Evolutionary conservation across 139 green algal genomes (phyloP).

Genomic region (Closterium sp.): DNA sequence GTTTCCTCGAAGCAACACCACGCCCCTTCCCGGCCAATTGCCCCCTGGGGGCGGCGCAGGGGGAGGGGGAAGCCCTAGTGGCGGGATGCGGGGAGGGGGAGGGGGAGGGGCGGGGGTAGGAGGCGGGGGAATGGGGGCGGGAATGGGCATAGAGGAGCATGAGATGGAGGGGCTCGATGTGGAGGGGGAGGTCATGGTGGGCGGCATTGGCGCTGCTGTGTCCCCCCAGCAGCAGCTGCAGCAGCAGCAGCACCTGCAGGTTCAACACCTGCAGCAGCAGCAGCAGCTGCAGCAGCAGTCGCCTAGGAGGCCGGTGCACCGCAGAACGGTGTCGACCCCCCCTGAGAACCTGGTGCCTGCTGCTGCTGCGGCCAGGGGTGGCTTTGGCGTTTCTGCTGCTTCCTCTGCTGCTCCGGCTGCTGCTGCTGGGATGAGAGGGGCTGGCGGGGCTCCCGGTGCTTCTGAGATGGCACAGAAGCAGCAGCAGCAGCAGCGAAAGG

Average conservation of each 20-base stretch:
- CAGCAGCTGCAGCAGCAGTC: neutral
- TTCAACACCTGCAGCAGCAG: neutral
- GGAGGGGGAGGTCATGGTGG: neutral
- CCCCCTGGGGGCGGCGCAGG: neutral
- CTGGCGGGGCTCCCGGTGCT: neutral
- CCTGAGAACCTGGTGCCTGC: neutral
- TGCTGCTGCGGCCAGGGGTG: neutral
- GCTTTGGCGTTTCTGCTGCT: neutral
- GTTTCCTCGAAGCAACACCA: neutral
- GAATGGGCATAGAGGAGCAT: neutral
- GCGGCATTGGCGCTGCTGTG: neutral
- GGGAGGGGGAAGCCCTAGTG: neutral
- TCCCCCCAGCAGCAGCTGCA: no score
- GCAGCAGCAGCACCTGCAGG: no score
- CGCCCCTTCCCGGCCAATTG: neutral
- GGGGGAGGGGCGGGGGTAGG: neutral
- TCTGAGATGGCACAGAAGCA: neutral
- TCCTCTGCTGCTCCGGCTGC: neutral
- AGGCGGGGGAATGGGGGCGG: neutral
- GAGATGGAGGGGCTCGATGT: neutral
- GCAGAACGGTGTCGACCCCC: neutral
- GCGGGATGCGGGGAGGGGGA: neutral
- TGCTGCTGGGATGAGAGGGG: neutral
- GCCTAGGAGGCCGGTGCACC: neutral
- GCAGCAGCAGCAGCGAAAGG: neutral